Evolutionary conservation across 2,329 filamentous ascomycete genomes (phyloP).

Genomic region (Colletotrichum aenigma): DNA sequence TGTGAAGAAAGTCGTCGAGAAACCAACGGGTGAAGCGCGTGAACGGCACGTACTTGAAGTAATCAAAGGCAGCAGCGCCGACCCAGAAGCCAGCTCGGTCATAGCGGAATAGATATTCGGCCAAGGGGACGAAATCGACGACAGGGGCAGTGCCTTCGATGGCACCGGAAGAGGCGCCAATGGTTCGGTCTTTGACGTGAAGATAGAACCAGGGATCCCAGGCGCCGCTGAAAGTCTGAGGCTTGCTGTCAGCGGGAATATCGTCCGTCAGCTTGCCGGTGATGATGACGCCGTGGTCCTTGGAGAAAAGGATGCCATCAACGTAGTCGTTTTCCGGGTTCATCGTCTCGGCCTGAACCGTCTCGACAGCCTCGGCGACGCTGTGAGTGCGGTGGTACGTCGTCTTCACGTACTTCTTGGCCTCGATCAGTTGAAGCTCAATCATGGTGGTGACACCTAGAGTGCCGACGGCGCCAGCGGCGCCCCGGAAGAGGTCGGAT

Average conservation of each 20-base stretch:
- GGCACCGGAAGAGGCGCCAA: constrained; percentile 25
- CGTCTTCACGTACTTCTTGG: constrained; percentile 64
- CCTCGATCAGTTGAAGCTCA: constrained; percentile 66
- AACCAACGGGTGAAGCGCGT: constrained; percentile 69
- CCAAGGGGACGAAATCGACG: constrained; percentile 66
- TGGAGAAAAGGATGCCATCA: constrained; percentile 72
- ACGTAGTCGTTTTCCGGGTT: constrained; percentile 67
- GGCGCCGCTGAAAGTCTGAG: constrained; percentile 62
- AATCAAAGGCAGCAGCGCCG: constrained; percentile 67
- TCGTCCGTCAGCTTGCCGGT: constrained; percentile 66
- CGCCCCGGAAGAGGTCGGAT: constrained; percentile 67
- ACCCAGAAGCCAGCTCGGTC: constrained; percentile 80
- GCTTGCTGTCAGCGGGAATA: constrained; percentile 41
- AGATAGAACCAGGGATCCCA: constrained; percentile 80
- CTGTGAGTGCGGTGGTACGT: constrained; percentile 62
- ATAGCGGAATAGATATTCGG: constrained; percentile 79
- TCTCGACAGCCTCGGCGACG: constrained; percentile 49
- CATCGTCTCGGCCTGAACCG: constrained; percentile 51
- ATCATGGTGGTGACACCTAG: constrained; percentile 71
- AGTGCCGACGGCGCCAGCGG: constrained; percentile 71
- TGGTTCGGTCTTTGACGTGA: constrained; percentile 60
- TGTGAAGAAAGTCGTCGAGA: constrained; percentile 75
- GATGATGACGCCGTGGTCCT: constrained; percentile 68
- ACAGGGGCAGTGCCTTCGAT: constrained; percentile 22
- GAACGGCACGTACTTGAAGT: constrained; percentile 70